Evolutionary conservation across 2,329 filamentous ascomycete species (phyloP), one percentile per base, ranked within the genome.

Genomic region (Leptographium procerum): DNA sequence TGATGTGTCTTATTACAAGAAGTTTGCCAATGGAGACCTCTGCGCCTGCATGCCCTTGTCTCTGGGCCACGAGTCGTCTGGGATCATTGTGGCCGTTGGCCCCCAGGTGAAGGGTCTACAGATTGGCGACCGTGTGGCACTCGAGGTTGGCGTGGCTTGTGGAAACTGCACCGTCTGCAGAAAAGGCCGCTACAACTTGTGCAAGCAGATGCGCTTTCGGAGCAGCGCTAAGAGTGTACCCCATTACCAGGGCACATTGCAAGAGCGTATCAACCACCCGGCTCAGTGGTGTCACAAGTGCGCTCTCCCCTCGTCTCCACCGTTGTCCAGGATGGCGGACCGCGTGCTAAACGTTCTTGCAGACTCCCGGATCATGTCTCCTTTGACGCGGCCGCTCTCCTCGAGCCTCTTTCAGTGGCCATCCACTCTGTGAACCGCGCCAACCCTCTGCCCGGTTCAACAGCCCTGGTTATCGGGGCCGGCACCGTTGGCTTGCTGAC

Each of bases 1-100:
- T 9, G 85, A 88, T 69, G 80, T 87, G 57, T 83, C 82, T 57
- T 88, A 88, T 70, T 88, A 86, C 74, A 86, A 82, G 69, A 86
- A 86, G 66, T 87, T 86, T 66, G 82, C 83, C 70, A 88, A 88
- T 66, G 85, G 85, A 52, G 84, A 86, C 69, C 77, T 88, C 55
- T 84, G 84, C 64, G 83, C 82, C 52, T 84, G 81, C 63, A 77
- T 80, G 61, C 85, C 85, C 31, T 72, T 88, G 34, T 85, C 82
- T 6, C 76, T 87, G 3, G 82, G 82, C n/a, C 80, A 84, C 64
- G 81, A 84, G 68, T 82, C 80, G 57, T 82, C 80, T 0, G 81
- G 81, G 5, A 75, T 77, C n/a, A 77, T 84, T 52, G 77, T 80
- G 36, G 77, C 75, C 55, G 72, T 84, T 57, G 81, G 81, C 0